phyloP scores from a whole-genome alignment of 345 rosid genomes.

The Ceriops decandra region DNA sequence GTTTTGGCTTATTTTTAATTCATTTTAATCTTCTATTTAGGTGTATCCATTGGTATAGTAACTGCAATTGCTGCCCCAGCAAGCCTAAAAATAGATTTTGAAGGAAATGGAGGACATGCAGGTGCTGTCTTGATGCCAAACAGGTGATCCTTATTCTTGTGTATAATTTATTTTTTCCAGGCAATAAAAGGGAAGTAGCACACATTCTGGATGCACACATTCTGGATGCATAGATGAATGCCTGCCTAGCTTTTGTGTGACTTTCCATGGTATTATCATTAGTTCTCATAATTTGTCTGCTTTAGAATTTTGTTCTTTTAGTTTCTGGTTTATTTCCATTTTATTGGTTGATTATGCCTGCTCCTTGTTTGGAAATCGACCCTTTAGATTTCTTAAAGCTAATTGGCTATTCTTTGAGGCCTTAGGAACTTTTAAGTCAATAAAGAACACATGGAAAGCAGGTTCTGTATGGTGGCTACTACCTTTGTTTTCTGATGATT shows the following conservation, averaged over 20 bases:
- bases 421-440: background rate
- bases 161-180: background rate
- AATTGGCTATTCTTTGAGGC: background rate
- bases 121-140: constrained; percentile 93
- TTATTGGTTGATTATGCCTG: background rate
- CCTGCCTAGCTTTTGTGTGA: background rate
- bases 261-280: background rate
- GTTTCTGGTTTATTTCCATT: background rate
- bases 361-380: background rate
- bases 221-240: background rate
- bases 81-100: constrained; percentile 82
- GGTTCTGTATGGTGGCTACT: constrained; percentile 1
- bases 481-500: background rate
- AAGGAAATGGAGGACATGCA: constrained; percentile 95
- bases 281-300: background rate
- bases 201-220: no score
- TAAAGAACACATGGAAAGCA: background rate
- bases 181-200: background rate
- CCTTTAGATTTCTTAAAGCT: background rate
- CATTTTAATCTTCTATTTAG: constrained; percentile 31
- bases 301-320: background rate
- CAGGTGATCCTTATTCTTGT: constrained; percentile 40
- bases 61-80: constrained; percentile 98
- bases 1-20: constrained; percentile 5
- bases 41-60: constrained; percentile 74